These are phyloP conservation scores for Arthrobotrys megalospora DNA, from an alignment of 2,329 filamentous ascomycete genomes.

Conservation along the genomic window DNA sequence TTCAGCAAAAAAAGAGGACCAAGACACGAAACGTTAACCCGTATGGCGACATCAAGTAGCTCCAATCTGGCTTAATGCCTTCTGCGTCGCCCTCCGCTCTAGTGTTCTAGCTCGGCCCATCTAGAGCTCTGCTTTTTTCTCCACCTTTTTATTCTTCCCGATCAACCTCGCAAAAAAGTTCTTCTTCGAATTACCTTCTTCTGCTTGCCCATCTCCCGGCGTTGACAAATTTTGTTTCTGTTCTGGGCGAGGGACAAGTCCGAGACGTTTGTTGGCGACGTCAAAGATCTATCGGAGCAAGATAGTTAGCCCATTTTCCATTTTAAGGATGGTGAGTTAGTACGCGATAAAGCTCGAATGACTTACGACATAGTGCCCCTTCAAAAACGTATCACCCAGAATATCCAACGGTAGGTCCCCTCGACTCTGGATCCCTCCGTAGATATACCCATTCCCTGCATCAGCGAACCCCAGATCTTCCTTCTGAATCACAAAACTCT, in stretches of 20 bases:
- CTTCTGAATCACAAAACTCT: slow-evolving; percentile 75
- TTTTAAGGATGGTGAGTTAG: slow-evolving; percentile 9
- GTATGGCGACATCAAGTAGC: slow-evolving; percentile 23
- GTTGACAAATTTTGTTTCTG: slow-evolving; percentile 60
- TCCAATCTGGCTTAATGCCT: slow-evolving; percentile 13
- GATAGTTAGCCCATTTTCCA: background rate
- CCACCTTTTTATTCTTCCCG: slow-evolving; percentile 50
- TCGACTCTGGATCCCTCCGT: slow-evolving; percentile 77
- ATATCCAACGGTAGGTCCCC: slow-evolving; percentile 76
- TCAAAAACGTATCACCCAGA: slow-evolving; percentile 76
- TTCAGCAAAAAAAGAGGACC: background rate
- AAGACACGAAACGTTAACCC: background rate
- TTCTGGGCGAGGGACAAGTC: slow-evolving; percentile 73
- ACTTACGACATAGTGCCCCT: slow-evolving; percentile 76
- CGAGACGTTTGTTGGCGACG: slow-evolving; percentile 74
- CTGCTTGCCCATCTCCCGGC: slow-evolving; percentile 24
- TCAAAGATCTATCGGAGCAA: slow-evolving; percentile 76
- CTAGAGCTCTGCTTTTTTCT: slow-evolving; percentile 57
- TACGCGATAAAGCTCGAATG: slow-evolving; percentile 19
- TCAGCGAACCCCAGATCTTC: slow-evolving; percentile 75
- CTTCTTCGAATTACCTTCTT: slow-evolving; percentile 32
- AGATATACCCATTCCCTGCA: slow-evolving; percentile 73
- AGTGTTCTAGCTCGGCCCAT: slow-evolving; percentile 38
- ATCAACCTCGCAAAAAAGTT: slow-evolving; percentile 25
- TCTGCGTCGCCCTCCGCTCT: slow-evolving; percentile 36